These are phyloP conservation scores for Ceratocystis albifundus DNA, from an alignment of 2,329 filamentous ascomycete genomes.

Conservation along the genomic window DNA sequence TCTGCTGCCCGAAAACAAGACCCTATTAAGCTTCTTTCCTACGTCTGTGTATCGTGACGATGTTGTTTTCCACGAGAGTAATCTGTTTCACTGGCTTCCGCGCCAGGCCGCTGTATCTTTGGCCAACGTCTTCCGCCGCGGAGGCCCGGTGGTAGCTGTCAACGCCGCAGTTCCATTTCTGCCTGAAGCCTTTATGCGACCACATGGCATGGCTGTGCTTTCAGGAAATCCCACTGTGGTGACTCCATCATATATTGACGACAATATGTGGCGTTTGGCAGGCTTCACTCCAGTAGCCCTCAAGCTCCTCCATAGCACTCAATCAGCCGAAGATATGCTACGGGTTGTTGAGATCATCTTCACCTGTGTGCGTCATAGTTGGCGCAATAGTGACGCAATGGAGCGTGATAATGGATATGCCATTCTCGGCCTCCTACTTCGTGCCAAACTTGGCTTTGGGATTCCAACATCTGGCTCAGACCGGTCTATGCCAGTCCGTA, in stretches of 20 bases:
- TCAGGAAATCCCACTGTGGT: conserved; percentile 73
- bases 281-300: conserved; percentile 78
- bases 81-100: conserved; percentile 65
- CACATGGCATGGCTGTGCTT: conserved; percentile 70
- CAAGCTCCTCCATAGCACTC: conserved; percentile 70
- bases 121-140: conserved; percentile 57
- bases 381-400: conserved; percentile 97
- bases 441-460: conserved; percentile 58
- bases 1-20: conserved; percentile 67
- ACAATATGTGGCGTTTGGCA: conserved; percentile 85
- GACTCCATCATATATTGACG: conserved; percentile 74
- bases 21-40: conserved; percentile 74
- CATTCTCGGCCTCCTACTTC: conserved; percentile 69
- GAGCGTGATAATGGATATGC: conserved; percentile 91
- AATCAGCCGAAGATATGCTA: conserved; percentile 56
- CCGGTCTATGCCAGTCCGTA: not conserved
- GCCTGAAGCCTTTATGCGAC: conserved; percentile 73
- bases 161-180: conserved; percentile 81
- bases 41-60: conserved; percentile 70
- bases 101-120: conserved; percentile 57
- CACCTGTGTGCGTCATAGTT: conserved; percentile 75
- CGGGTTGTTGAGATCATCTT: conserved; percentile 75
- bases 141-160: conserved; percentile 67
- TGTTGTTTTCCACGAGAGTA: conserved; percentile 64
- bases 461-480: conserved; percentile 11